Evolutionary conservation across 441 rosid species (phyloP).

Genomic region (Jatropha multifida): DNA sequence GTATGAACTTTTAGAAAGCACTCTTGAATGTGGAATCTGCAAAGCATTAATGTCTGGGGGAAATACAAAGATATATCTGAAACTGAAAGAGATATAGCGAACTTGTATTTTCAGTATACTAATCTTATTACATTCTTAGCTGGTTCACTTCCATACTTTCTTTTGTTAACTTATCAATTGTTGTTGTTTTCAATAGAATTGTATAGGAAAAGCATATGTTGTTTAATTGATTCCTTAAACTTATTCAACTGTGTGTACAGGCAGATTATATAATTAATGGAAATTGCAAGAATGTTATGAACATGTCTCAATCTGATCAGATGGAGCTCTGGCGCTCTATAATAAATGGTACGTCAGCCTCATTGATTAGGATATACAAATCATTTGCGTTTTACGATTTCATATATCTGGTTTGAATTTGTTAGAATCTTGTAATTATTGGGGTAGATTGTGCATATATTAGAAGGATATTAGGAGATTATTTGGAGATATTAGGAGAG

Average conservation of each 20-base stretch:
- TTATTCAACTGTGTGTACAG: conserved; percentile 42
- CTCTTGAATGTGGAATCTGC: not conserved
- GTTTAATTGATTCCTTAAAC: conserved; percentile 17
- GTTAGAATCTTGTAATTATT: too few species aligned
- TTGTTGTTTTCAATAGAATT: not conserved
- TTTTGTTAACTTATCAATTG: not conserved
- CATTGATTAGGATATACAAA: not conserved
- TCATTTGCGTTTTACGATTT: not conserved
- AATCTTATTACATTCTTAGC: not conserved
- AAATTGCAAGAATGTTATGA: conserved; percentile 88
- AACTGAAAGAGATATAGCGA: not conserved
- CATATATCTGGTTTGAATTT: not conserved
- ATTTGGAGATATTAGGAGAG: too few species aligned
- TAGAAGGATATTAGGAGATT: too few species aligned
- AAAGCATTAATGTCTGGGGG: not conserved
- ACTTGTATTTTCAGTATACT: not conserved
- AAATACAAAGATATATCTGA: not conserved
- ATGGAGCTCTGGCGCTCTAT: conserved; percentile 23
- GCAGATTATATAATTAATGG: conserved; percentile 87
- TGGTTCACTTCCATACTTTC: not conserved
- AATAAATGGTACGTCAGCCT: conserved; percentile 16
- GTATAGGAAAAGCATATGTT: not conserved
- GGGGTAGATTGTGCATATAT: too few species aligned
- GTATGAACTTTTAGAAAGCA: not conserved
- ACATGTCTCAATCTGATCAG: conserved; percentile 65